Evolutionary conservation across 2,329 filamentous ascomycete genomes (phyloP), one percentile per base, ranked within the genome.

Genomic region (Ascochyta viciae-villosae): DNA sequence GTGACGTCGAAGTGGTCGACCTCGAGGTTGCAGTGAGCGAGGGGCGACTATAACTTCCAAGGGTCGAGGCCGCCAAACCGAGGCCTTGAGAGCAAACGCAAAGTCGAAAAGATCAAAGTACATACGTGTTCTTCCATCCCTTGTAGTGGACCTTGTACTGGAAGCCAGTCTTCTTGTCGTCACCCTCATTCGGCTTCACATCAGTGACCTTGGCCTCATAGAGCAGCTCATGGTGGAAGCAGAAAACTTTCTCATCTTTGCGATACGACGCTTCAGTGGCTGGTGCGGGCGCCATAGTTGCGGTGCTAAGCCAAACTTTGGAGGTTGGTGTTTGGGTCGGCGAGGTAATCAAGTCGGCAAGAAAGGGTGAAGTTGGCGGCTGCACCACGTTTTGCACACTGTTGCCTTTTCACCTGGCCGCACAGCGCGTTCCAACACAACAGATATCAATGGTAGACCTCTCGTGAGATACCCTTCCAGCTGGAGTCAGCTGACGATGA

Each of bases 141-240:
- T 98, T 98, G 82, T 99, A 99, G 78, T 99, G 95, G 51, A 99
- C 90, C 72, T 91, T 90, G 80, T 96, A 99, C 74, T 92, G 87
- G 73, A 87, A 92, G 31, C 89, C 87, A 58, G 88, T 89, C 74
- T 87, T 88, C 77, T 90, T 88, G 71, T 89, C 88, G 40, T 81
- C 81, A 6, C 79, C 74, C 58, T 88, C 85, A 70, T 83, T 82
- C 75, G 81, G 79, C 66, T 84, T 87, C 29, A 91, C 83, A 63
- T 97, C 93, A 62, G 96, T 86, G 48, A 99, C 89, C 79, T 98
- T 98, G 64, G 95, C 95, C 78, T 99, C 95, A 74, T 99, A 99
- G 47, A 99, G 87, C 78, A 98, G 88, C 72, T 98, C 93, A 79
- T 94, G 91, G 76, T 99, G 95, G 74, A 98, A 98, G 81, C 95